phyloP scores from a whole-genome alignment of 2,329 filamentous ascomycete genomes.

The Pyricularia sp. region DNA sequence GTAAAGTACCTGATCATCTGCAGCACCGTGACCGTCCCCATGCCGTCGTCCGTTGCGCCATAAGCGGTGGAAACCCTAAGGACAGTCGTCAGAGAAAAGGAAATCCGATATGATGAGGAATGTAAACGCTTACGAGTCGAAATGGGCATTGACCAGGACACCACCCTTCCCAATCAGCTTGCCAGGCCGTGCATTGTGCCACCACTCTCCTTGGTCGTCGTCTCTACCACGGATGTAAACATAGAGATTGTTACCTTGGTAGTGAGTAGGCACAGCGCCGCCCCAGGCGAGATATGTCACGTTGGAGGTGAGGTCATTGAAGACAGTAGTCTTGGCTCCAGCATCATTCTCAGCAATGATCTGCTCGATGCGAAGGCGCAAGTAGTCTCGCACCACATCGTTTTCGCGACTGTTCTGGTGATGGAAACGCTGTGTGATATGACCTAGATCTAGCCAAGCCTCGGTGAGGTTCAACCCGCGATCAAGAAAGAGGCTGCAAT shows the following conservation, averaged over 20 bases:
- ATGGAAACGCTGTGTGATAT: slow-evolving; percentile 67
- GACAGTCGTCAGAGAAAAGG: background rate
- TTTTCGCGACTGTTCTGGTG: slow-evolving; percentile 84
- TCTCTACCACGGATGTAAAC: slow-evolving; percentile 80
- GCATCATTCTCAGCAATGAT: slow-evolving; percentile 58
- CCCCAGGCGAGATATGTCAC: slow-evolving; percentile 49
- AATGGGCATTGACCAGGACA: slow-evolving; percentile 90
- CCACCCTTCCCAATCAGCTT: slow-evolving; percentile 55
- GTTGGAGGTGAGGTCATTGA: slow-evolving; percentile 73
- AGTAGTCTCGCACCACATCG: slow-evolving; percentile 67
- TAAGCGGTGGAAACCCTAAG: slow-evolving; percentile 69
- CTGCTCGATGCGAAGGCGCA: slow-evolving; percentile 59
- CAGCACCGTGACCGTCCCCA: slow-evolving; percentile 77
- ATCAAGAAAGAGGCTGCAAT: slow-evolving; percentile 24
- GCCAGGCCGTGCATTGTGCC: slow-evolving; percentile 39
- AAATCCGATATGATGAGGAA: slow-evolving; percentile 2
- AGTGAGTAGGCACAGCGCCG: slow-evolving; percentile 53
- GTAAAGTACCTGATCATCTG: slow-evolving; percentile 86
- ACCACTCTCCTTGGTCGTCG: slow-evolving; percentile 67
- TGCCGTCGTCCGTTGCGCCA: slow-evolving; percentile 88
- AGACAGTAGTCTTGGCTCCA: slow-evolving; percentile 41
- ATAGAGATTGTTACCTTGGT: slow-evolving; percentile 86
- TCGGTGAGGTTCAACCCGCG: slow-evolving; percentile 70
- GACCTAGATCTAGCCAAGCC: slow-evolving; percentile 77
- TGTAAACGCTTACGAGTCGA: slow-evolving; percentile 51